These are phyloP conservation scores for Aspergillus neoniger DNA, from an alignment of 2,329 filamentous ascomycete species.

Conservation along the genomic window DNA sequence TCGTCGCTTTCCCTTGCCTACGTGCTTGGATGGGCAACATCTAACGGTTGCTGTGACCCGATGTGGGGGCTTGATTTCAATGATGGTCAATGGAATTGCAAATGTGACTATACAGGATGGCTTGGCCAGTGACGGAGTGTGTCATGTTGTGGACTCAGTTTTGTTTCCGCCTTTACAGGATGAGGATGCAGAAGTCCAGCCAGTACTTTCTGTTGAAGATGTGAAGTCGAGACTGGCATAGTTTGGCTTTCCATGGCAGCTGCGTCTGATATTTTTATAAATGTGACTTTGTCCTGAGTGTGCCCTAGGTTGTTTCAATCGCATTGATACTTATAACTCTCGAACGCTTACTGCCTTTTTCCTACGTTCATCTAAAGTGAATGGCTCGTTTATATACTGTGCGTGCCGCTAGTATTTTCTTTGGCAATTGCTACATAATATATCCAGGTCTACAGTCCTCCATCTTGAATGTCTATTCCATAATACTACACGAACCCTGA, in stretches of 20 bases:
- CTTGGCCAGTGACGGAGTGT: background rate
- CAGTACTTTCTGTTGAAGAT: background rate
- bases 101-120: background rate
- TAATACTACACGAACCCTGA: no score
- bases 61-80: background rate
- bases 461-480: no score
- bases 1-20: background rate
- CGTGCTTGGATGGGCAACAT: background rate
- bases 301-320: no score
- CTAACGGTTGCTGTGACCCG: background rate
- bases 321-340: no score
- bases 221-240: background rate
- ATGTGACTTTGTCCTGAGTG: no score
- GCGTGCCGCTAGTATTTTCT: no score
- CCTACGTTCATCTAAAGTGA: no score
- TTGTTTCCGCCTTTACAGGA: background rate
- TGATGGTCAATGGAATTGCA: background rate
- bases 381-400: no score
- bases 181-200: background rate
- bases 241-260: background rate
- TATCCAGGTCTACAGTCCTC: no score
- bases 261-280: no score
- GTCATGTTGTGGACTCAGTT: background rate
- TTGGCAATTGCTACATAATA: no score
- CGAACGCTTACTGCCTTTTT: no score